phyloP scores from a whole-genome alignment of 2,329 filamentous ascomycete species.

The Pseudogymnoascus sp. region DNA sequence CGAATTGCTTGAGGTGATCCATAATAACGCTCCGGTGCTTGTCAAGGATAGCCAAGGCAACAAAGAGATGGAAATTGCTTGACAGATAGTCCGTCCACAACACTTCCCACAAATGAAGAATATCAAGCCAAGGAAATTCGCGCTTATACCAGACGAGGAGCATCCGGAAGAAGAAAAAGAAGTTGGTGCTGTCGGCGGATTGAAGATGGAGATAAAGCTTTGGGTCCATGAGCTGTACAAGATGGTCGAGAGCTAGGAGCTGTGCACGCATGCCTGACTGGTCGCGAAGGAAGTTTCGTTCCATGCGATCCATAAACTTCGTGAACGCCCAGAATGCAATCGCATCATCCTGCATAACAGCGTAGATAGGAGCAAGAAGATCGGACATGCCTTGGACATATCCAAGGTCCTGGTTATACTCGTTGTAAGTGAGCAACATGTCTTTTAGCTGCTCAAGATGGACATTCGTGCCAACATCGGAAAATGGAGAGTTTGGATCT shows the following conservation, averaged over 20 bases:
- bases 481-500: slow-evolving; percentile 91
- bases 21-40: slow-evolving; percentile 97
- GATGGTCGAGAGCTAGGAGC: slow-evolving; percentile 81
- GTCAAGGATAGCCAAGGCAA: slow-evolving; percentile 88
- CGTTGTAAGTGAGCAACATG: slow-evolving; percentile 97
- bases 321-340: slow-evolving; percentile 96
- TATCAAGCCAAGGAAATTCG: slow-evolving; percentile 85
- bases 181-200: slow-evolving; percentile 90
- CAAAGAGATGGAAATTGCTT: slow-evolving; percentile 88
- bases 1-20: slow-evolving; percentile 86
- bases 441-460: slow-evolving; percentile 99
- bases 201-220: slow-evolving; percentile 87
- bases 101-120: slow-evolving; percentile 82
- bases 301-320: slow-evolving; percentile 96
- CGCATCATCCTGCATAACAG: slow-evolving; percentile 94
- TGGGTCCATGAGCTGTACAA: slow-evolving; percentile 95
- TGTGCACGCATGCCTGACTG: slow-evolving; percentile 95
- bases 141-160: slow-evolving; percentile 98
- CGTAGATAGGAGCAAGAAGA: slow-evolving; percentile 89
- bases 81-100: slow-evolving; percentile 90
- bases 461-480: slow-evolving; percentile 87
- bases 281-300: slow-evolving; percentile 90
- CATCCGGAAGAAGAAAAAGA: slow-evolving; percentile 99
- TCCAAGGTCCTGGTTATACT: slow-evolving; percentile 90
- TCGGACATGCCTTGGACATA: slow-evolving; percentile 99